These are phyloP conservation scores for Leccinum variicolor DNA, from an alignment of 768 basidiomycete genomes.

Conservation along the genomic window DNA sequence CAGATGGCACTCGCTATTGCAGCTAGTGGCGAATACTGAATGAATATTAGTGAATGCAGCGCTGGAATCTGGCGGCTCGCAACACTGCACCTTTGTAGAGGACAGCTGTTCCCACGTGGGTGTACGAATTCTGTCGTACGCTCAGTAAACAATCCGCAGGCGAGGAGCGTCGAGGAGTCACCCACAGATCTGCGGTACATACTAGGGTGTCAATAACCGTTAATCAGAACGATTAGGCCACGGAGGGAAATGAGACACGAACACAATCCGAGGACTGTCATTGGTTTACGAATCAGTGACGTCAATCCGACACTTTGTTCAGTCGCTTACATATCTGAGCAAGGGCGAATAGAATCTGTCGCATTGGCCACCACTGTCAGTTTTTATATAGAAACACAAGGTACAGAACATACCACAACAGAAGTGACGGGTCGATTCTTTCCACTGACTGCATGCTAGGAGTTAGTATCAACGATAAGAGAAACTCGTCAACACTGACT, in stretches of 20 bases:
- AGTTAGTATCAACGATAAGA: neutral
- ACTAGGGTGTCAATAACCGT: constrained; percentile 1
- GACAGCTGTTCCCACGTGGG: constrained; percentile 5
- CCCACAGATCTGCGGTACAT: constrained; percentile 3
- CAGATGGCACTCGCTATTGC: constrained; percentile 19
- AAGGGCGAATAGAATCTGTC: constrained; percentile 4
- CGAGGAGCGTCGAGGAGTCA: neutral
- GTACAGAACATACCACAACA: constrained; percentile 11
- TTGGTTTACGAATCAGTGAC: neutral
- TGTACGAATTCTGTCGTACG: constrained; percentile 3
- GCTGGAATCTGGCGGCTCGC: neutral
- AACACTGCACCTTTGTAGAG: constrained; percentile 2
- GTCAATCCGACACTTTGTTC: neutral
- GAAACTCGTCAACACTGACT: constrained; percentile 7
- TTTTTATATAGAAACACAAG: no score
- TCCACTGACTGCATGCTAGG: constrained; percentile 15
- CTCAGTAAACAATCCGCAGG: neutral
- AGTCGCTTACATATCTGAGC: constrained; percentile 13
- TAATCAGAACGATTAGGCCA: neutral
- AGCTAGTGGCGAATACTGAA: constrained; percentile 8
- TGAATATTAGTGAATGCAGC: neutral
- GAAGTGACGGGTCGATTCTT: constrained; percentile 13
- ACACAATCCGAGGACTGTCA: constrained; percentile 17
- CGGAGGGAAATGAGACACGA: neutral
- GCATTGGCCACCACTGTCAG: neutral